These are phyloP conservation scores for Cornus controversa DNA, from an alignment of 148 eudicot genomes.

Conservation along the genomic window DNA sequence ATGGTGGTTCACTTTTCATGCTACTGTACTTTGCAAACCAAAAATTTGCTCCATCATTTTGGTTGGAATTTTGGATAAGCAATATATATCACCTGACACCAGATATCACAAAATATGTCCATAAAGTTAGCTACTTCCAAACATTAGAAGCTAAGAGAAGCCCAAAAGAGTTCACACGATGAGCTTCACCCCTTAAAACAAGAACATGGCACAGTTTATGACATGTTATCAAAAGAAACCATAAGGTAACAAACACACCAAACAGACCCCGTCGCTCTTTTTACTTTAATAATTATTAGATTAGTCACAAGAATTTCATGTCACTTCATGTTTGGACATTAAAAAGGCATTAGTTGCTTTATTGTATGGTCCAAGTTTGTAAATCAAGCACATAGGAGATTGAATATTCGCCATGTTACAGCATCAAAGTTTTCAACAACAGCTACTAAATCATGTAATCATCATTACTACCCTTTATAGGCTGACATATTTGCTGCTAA, in stretches of 20 bases:
- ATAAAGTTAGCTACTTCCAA: not conserved
- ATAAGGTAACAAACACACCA: not conserved
- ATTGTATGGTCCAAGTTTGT: not conserved
- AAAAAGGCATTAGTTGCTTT: not conserved
- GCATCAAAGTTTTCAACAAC: not conserved
- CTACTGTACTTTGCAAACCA: not conserved
- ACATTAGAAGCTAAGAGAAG: not conserved
- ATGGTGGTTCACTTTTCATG: slow-evolving; percentile 7
- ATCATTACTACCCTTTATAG: too few relatives aligned
- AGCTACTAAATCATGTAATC: too few relatives aligned
- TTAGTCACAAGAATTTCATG: not conserved
- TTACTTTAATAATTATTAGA: not conserved
- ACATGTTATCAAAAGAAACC: not conserved
- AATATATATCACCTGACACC: not conserved
- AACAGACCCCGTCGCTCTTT: not conserved
- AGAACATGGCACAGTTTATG: not conserved
- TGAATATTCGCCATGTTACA: not conserved
- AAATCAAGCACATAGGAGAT: not conserved
- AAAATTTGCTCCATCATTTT: too few relatives aligned
- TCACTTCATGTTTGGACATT: not conserved
- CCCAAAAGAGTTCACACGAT: not conserved
- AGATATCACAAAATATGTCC: not conserved
- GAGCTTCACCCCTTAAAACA: not conserved
- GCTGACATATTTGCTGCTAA: too few relatives aligned
- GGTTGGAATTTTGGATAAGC: not conserved